Evolutionary conservation across 208 protist genomes (phyloP).

Genomic region (Endotrypanum monterogeii): DNA sequence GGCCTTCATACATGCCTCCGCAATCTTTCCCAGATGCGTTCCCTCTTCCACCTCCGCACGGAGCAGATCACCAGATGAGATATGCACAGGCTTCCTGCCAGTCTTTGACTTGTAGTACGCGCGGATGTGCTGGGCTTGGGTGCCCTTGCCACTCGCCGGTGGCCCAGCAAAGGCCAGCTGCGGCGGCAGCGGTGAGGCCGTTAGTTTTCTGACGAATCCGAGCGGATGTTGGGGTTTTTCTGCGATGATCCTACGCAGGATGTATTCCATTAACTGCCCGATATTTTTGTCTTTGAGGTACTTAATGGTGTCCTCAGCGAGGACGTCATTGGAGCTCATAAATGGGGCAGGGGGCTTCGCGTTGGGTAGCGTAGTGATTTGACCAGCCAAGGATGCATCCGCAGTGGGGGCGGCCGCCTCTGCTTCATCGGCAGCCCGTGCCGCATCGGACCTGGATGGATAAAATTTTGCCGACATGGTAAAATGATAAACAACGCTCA

Average conservation of each 20-base stretch:
- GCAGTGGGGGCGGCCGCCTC: neutral
- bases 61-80: slow-evolving; percentile 88
- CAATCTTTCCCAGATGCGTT: slow-evolving; percentile 62
- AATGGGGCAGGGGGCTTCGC: slow-evolving; percentile 5
- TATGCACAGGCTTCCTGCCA: slow-evolving; percentile 61
- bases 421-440: neutral
- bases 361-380: neutral
- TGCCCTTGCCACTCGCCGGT: slow-evolving; percentile 81
- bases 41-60: slow-evolving; percentile 61
- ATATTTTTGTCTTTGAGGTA: slow-evolving; percentile 86
- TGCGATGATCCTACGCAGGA: slow-evolving; percentile 65
- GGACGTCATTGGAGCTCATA: slow-evolving; percentile 31
- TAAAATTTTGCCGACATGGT: neutral
- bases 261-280: slow-evolving; percentile 80
- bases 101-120: slow-evolving; percentile 45
- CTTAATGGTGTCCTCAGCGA: slow-evolving; percentile 62
- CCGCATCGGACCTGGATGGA: slow-evolving; percentile 1
- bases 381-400: neutral
- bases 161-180: slow-evolving; percentile 82
- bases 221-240: slow-evolving; percentile 71
- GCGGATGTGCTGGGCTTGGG: slow-evolving; percentile 69
- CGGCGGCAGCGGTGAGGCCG: slow-evolving; percentile 48
- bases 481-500: neutral
- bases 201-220: slow-evolving; percentile 64
- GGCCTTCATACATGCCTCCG: slow-evolving; percentile 59